Evolutionary conservation across 2,329 filamentous ascomycete species (phyloP), one percentile per base, ranked within the genome.

Genomic region (Penicillium paneum): DNA sequence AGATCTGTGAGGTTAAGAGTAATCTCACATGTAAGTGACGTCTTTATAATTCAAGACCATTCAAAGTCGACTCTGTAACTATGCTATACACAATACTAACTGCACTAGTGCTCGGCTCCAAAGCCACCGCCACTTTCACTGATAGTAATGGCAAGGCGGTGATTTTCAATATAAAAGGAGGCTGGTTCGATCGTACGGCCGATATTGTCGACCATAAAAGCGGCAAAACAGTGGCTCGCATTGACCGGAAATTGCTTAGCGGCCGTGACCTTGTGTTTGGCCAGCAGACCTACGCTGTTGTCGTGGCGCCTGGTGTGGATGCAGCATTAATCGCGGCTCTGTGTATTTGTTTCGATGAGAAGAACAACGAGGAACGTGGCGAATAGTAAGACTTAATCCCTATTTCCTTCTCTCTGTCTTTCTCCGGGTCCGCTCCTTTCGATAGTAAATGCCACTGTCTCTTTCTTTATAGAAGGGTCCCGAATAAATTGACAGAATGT

Each of bases 281-380:
- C 10, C 79, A 86, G 72, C 84, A 89, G 72, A 86, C 84, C 4
- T 90, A 90, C 60, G 80, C 77, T 1, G 77, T 90, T 5, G 78
- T 78, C 0, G 78, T 89, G 6, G 85, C 85, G 1, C 83, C 86
- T 0, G 82, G 82, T 15, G 82, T 88, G 7, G 87, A 90, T 64
- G 78, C 87, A 71, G 81, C 83, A 4, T 65, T 89, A 43, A 81
- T 89, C 60, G 83, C 79, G 0, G 87, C 86, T 11, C 74, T 89
- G 64, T 89, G 85, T 65, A 84, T 90, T 49, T 84, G 81, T 56
- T 73, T 89, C 56, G 87, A 89, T 59, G 85, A 89, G 78, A 81
- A 80, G 74, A 81, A 86, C 54, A 82, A 84, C 44, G 78, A 82
- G n/a, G 42, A 54, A 29, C 26, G 50, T 6, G 13, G 43, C 2